A percentile compares a stretch with the other conserved stretches of the same genome.
Evolutionary conservation across 257 asterid species (phyloP).

Genomic region (Euphrasia confusa): DNA sequence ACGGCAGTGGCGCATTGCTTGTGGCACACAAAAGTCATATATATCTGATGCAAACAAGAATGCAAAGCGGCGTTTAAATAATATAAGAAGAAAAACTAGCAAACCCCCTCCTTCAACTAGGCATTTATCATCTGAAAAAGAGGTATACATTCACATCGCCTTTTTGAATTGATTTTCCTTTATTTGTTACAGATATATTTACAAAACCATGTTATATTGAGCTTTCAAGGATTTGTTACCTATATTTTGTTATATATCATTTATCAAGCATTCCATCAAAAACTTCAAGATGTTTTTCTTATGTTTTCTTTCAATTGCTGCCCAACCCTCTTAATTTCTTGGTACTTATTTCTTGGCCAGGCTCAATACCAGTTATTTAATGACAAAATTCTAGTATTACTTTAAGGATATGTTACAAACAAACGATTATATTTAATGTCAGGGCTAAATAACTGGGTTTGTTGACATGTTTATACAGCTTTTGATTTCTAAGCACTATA

Average conservation of each 20-base stretch:
- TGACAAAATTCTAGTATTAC: background rate
- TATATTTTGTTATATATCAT: slow-evolving; percentile 3
- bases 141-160: slow-evolving; percentile 36
- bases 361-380: background rate
- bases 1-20: slow-evolving; percentile 93
- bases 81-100: slow-evolving; percentile 49
- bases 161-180: slow-evolving; percentile 18
- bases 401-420: background rate
- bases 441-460: slow-evolving; percentile 2
- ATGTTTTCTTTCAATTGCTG: background rate
- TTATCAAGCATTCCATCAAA: slow-evolving; percentile 14
- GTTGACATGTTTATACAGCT: background rate
- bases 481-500: slow-evolving; percentile 15
- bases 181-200: slow-evolving; percentile 17
- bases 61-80: slow-evolving; percentile 63
- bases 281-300: background rate
- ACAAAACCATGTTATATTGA: background rate
- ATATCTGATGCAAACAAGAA: slow-evolving; percentile 70
- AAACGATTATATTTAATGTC: background rate
- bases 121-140: slow-evolving; percentile 66
- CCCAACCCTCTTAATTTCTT: background rate
- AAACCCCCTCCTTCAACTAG: slow-evolving; percentile 50
- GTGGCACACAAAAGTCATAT: slow-evolving; percentile 91
- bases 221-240: slow-evolving; percentile 10
- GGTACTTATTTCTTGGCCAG: slow-evolving; percentile 9